Evolutionary conservation across 345 rosid species (phyloP).

Genomic region (Corchorus olitorius): DNA sequence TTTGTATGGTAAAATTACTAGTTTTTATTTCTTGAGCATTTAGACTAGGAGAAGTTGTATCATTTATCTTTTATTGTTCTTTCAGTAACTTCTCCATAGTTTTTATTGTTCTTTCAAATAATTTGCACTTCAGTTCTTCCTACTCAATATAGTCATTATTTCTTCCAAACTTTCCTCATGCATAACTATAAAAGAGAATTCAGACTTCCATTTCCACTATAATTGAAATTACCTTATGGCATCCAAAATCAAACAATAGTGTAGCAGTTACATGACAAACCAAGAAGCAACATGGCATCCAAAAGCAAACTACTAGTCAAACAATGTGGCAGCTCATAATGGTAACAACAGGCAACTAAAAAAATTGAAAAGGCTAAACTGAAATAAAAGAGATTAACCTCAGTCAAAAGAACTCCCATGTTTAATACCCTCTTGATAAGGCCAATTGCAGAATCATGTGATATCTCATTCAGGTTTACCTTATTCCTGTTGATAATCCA

Average conservation of each 20-base stretch:
- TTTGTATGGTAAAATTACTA: not conserved
- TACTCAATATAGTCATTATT: not conserved
- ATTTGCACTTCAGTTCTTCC: not conserved
- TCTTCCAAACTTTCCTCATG: not conserved
- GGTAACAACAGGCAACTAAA: slow-evolving; percentile 1
- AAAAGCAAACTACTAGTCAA: not conserved
- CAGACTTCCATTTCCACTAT: not conserved
- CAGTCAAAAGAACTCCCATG: slow-evolving; percentile 85
- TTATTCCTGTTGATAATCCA: slow-evolving; percentile 56
- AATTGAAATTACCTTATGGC: slow-evolving; percentile 1
- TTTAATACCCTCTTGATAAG: slow-evolving; percentile 65
- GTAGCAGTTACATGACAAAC: not conserved
- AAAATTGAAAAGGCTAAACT: not conserved
- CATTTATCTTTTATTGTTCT: not conserved
- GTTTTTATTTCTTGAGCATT: not conserved
- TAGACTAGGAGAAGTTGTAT: not conserved
- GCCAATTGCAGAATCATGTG: slow-evolving; percentile 91
- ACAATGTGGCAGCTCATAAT: slow-evolving; percentile 1
- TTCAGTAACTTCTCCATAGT: not conserved
- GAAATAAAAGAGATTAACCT: slow-evolving; percentile 43
- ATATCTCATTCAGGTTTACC: slow-evolving; percentile 85
- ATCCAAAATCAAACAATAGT: not conserved
- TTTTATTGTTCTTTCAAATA: not conserved
- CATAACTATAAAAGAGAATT: not conserved
- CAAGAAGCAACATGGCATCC: not conserved